These are phyloP conservation scores for Fonsecaea erecta DNA, from an alignment of 2,329 filamentous ascomycete genomes.

Conservation along the genomic window DNA sequence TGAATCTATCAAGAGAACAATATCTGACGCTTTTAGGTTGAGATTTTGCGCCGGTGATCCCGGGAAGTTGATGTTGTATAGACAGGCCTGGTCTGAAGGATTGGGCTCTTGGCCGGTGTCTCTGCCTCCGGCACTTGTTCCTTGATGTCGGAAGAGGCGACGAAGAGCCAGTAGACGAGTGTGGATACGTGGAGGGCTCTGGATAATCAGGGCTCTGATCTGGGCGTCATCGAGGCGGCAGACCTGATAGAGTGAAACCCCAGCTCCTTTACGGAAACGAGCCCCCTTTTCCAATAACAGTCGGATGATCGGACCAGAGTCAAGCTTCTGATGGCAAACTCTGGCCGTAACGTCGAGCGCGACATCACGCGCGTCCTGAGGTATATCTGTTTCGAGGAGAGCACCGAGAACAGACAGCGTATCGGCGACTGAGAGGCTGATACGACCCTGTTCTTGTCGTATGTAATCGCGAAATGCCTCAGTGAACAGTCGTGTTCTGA, in stretches of 20 bases:
- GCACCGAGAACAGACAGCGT: background rate
- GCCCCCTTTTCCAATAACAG: conserved; percentile 13
- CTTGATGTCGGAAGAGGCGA: conserved; percentile 10
- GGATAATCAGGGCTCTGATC: background rate
- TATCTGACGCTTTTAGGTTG: conserved; percentile 5
- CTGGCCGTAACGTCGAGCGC: conserved; percentile 6
- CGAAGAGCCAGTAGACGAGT: conserved; percentile 7
- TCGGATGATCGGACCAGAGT: background rate
- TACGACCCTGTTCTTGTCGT: background rate
- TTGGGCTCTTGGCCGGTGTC: background rate
- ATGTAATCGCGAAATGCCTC: conserved; percentile 11
- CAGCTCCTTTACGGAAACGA: conserved; percentile 11
- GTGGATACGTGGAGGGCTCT: conserved; percentile 8
- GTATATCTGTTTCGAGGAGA: conserved; percentile 1
- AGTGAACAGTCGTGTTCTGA: conserved; percentile 6
- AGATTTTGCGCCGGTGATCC: background rate
- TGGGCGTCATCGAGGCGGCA: background rate
- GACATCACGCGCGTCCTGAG: background rate
- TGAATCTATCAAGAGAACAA: conserved; percentile 2
- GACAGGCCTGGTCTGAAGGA: conserved; percentile 1
- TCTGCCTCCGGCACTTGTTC: background rate
- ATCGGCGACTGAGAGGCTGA: background rate
- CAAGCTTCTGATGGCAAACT: background rate
- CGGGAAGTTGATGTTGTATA: conserved; percentile 12
- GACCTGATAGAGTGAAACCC: conserved; percentile 11